A percentile compares a stretch with the other conserved stretches of the same genome.
Evolutionary conservation across 73 alveolate species (phyloP).

Genomic region (Paramecium primaurelia): DNA sequence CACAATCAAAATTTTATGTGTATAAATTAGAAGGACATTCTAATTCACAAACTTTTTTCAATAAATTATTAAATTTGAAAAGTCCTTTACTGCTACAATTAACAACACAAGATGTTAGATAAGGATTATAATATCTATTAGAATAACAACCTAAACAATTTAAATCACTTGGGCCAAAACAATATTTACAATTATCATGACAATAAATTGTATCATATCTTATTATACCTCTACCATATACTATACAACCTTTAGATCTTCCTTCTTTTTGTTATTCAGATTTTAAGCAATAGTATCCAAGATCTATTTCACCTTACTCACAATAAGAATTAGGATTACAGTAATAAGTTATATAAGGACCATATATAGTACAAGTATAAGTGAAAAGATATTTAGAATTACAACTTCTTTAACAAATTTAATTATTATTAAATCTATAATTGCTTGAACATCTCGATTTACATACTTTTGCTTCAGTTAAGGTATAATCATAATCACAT

Average conservation of each 20-base stretch:
- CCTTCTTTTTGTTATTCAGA: neutral
- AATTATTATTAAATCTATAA: neutral
- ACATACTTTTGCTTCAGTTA: neutral
- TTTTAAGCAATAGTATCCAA: neutral
- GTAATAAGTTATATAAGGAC: neutral
- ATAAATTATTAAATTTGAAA: neutral
- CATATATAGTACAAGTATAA: neutral
- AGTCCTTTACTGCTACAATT: neutral
- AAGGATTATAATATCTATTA: neutral
- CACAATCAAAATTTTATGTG: neutral
- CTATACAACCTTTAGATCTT: neutral
- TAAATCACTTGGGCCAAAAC: neutral
- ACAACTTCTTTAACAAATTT: neutral
- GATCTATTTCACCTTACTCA: neutral
- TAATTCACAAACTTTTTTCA: neutral
- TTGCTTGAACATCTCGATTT: neutral
- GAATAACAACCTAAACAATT: neutral
- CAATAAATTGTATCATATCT: neutral
- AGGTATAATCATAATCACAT: neutral
- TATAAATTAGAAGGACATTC: neutral
- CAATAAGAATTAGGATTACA: neutral
- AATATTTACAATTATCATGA: neutral
- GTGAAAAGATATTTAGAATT: neutral
- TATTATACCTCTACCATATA: neutral
- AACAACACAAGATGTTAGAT: neutral